Conservation (phyloP, 2,329 filamentous ascomycete genomes). For the Trichoderma afroharzianum region DNA sequence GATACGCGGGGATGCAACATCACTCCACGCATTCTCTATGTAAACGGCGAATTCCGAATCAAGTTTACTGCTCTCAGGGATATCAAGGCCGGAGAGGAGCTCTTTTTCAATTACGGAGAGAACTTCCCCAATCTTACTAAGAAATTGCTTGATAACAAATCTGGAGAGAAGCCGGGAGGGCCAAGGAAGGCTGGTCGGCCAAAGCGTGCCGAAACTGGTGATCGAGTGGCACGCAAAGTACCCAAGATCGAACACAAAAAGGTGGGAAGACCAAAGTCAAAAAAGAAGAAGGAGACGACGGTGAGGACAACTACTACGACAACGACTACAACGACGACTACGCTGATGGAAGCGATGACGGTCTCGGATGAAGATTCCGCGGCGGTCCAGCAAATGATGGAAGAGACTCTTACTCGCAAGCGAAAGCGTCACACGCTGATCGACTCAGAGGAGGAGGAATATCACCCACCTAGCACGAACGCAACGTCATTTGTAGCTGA, state of each 20-base stretch:
- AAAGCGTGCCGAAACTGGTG: constrained; percentile 19
- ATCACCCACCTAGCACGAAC: constrained; percentile 26
- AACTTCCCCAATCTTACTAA: constrained; percentile 59
- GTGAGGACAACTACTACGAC: constrained; percentile 5
- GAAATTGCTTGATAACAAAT: constrained; percentile 39
- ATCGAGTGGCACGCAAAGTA: constrained; percentile 25
- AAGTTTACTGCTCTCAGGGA: constrained; percentile 66
- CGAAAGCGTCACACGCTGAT: constrained; percentile 28
- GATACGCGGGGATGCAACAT: constrained; percentile 57
- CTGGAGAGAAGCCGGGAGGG: constrained; percentile 29
- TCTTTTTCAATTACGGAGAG: constrained; percentile 79
- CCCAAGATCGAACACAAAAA: constrained; percentile 26
- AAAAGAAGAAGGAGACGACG: constrained; percentile 10
- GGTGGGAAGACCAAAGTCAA: constrained; percentile 18
- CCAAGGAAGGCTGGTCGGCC: constrained; percentile 25
- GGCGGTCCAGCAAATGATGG: background rate
- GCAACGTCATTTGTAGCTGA: constrained; percentile 24
- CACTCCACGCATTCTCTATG: constrained; percentile 63
- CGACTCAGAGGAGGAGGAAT: constrained; percentile 31
- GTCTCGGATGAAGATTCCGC: constrained; percentile 10
- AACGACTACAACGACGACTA: constrained; percentile 16
- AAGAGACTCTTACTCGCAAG: constrained; percentile 23
- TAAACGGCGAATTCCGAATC: constrained; percentile 73
- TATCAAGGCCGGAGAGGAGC: constrained; percentile 68
- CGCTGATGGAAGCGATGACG: background rate